Evolutionary conservation across 139 green algal genomes (phyloP), one percentile per base, ranked within the genome.

Genomic region (Chlorella sorokiniana): DNA sequence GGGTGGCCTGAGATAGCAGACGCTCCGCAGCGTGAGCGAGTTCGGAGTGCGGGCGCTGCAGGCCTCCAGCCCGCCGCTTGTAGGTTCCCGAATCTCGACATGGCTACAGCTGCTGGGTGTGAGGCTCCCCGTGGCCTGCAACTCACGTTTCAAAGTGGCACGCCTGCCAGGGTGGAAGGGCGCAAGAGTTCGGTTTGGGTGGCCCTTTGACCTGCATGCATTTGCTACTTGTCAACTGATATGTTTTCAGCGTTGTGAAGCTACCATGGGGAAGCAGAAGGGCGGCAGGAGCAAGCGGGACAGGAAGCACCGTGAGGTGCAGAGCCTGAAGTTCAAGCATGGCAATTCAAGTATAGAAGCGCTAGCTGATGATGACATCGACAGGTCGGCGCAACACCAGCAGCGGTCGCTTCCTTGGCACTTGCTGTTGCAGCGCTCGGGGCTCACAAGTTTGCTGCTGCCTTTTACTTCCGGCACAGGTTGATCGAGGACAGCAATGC

Each of bases 201-300:
- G 23, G 25, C 54, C 1, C 10, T 7, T 16, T 25, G 54, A 10
- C 52, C 4, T 69, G 62, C 62, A 69, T 69, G 62, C 62, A 69
- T 33, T 38, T 59, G n/a, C n/a, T n/a, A n/a, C n/a, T n/a, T n/a
- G n/a, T n/a, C 56, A 10, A 29, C 56, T 29, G 56, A n/a, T 33
- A 10, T 65, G 56, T 31, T 10, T 6, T 22, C 16, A 22, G 18
- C 56, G n/a, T 65, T 29, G 56, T 29, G 56, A 29, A 22, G 18
- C 56, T 33, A 22, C 25, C 59, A 65, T 65, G 59, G 59, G 59
- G 22, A n/a, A 65, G 11, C 73, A 69, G 14, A 81, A 81, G 40
- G 52, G 52, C 23, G 73, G 73, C 27, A 40, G 71, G 18, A 85
- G 71, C n/a, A 92, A 92, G 52, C 88, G 89, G 0, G 79, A 91